A percentile compares a stretch with the other conserved stretches of the same genome.
phyloP scores from a whole-genome alignment of 164 flowering plant genomes.

The Echeveria elegans region DNA sequence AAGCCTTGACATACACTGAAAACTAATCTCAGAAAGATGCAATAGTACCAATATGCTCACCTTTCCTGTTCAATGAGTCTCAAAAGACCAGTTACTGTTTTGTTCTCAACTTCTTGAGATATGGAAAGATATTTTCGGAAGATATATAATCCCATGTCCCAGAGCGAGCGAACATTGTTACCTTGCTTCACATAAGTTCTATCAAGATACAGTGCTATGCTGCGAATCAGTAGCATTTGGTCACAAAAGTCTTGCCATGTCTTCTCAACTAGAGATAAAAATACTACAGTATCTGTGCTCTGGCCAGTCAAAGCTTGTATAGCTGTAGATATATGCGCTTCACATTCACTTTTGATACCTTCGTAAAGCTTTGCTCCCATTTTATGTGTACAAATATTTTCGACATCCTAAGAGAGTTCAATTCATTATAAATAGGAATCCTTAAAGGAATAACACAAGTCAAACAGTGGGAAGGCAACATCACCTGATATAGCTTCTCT shows the following conservation, averaged over 20 bases:
- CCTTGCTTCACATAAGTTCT: constrained; percentile 91
- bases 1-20: not conserved
- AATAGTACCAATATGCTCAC: constrained; percentile 21
- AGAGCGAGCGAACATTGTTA: constrained; percentile 67
- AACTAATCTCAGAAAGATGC: not conserved
- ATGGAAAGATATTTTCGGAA: constrained; percentile 68
- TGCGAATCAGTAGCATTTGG: constrained; percentile 93
- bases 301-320: constrained; percentile 77
- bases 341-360: constrained; percentile 80
- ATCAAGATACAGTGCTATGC: constrained; percentile 89
- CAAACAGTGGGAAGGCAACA: not conserved
- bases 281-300: constrained; percentile 86
- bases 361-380: constrained; percentile 90
- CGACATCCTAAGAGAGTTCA: constrained; percentile 53
- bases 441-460: not conserved
- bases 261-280: constrained; percentile 78
- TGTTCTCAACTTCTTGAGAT: constrained; percentile 88
- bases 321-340: constrained; percentile 57
- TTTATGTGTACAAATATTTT: constrained; percentile 83
- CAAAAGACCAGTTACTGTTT: constrained; percentile 88
- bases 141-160: constrained; percentile 99
- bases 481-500: constrained; percentile 90
- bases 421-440: not conserved
- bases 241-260: constrained; percentile 97
- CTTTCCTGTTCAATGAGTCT: constrained; percentile 92